A percentile compares a stretch with the other conserved stretches of the same genome.
Evolutionary conservation across 352 stramenopile species (phyloP).

Genomic region (Thraustochytrium sp.): DNA sequence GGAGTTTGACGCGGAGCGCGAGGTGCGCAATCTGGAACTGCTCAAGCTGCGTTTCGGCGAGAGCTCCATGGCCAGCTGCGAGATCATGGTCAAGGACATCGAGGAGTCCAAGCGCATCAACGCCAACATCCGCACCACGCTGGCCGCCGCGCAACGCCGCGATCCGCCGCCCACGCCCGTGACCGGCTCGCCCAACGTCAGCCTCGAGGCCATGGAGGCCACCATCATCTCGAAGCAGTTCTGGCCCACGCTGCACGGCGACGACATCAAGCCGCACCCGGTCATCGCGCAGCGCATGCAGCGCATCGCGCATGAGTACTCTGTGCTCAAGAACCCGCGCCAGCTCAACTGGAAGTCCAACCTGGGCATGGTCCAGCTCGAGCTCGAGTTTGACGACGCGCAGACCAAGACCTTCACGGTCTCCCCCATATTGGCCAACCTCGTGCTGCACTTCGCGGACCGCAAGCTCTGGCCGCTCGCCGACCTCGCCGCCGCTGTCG

Average conservation of each 20-base stretch:
- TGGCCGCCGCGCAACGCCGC: slow-evolving; percentile 68
- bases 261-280: slow-evolving; percentile 81
- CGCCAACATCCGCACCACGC: slow-evolving; percentile 66
- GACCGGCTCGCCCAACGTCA: slow-evolving; percentile 18
- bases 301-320: slow-evolving; percentile 79
- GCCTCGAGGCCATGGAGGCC: slow-evolving; percentile 64
- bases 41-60: slow-evolving; percentile 94
- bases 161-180: slow-evolving; percentile 60
- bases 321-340: slow-evolving; percentile 84
- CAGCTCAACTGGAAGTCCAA: slow-evolving; percentile 84
- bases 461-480: slow-evolving; percentile 58
- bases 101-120: slow-evolving; percentile 92
- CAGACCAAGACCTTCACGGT: slow-evolving; percentile 75
- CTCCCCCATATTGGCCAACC: slow-evolving; percentile 82
- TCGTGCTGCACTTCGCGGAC: slow-evolving; percentile 90
- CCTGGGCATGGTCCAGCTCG: slow-evolving; percentile 77
- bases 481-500: slow-evolving; percentile 57
- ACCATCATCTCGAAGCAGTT: slow-evolving; percentile 94
- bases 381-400: slow-evolving; percentile 77
- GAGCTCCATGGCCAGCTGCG: slow-evolving; percentile 83
- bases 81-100: slow-evolving; percentile 97
- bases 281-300: slow-evolving; percentile 68
- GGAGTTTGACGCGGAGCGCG: slow-evolving; percentile 85
- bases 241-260: slow-evolving; percentile 88
- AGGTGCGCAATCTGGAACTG: slow-evolving; percentile 88